Evolutionary conservation across 2,329 filamentous ascomycete species (phyloP).

Genomic region (Byssothecium circinans): DNA sequence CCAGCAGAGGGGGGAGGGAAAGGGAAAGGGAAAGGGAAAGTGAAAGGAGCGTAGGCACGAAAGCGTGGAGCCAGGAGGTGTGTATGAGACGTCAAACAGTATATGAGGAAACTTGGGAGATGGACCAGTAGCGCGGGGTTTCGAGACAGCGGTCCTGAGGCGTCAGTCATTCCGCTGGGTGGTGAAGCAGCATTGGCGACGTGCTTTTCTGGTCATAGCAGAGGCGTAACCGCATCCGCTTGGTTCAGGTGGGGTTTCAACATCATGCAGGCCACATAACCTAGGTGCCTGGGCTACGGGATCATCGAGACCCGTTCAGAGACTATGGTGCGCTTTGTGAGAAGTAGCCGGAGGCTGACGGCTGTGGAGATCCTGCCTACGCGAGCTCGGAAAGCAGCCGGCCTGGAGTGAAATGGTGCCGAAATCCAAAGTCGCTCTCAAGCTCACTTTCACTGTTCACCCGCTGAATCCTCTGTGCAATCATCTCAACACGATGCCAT

Average conservation of each 20-base stretch:
- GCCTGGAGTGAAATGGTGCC: neutral
- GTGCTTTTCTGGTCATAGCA: constrained; percentile 27
- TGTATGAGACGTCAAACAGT: constrained; percentile 44
- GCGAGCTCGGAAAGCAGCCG: constrained; percentile 9
- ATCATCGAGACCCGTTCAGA: constrained; percentile 36
- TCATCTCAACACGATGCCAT: neutral
- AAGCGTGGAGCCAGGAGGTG: constrained; percentile 38
- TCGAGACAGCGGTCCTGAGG: constrained; percentile 44
- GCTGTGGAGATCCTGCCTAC: constrained; percentile 24
- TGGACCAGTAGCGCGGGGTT: constrained; percentile 39
- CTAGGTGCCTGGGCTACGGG: constrained; percentile 35
- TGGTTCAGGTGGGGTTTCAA: constrained; percentile 41
- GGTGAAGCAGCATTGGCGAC: constrained; percentile 32
- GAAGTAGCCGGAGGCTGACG: constrained; percentile 19
- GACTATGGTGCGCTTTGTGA: constrained; percentile 16
- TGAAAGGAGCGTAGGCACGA: constrained; percentile 43
- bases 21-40: constrained; percentile 31
- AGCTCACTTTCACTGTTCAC: no score
- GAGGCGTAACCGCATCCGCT: constrained; percentile 31
- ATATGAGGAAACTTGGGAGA: constrained; percentile 41
- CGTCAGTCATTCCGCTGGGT: constrained; percentile 38
- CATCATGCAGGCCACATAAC: constrained; percentile 34
- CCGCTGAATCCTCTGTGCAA: neutral
- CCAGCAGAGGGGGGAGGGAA: constrained; percentile 40
- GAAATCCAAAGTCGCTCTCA: no score